Evolutionary conservation across 176 grass and related monocot genomes (phyloP).

Genomic region (Rhynchospora tenuis): DNA sequence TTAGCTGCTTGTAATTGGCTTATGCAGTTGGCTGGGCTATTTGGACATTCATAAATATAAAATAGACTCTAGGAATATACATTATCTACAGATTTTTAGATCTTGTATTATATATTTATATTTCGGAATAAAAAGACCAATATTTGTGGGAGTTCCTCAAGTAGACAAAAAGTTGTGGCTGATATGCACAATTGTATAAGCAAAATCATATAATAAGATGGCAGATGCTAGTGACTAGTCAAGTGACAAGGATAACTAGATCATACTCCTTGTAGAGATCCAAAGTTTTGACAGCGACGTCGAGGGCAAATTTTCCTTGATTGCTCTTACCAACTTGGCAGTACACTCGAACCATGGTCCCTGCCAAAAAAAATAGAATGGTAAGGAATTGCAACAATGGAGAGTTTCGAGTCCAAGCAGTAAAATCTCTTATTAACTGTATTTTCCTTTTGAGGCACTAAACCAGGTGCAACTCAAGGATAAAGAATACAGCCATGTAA

Average conservation of each 20-base stretch:
- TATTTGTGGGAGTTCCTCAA: not conserved
- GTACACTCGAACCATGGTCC: conserved; percentile 74
- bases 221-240: not conserved
- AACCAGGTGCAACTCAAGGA: not conserved
- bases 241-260: conserved; percentile 24
- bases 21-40: not conserved
- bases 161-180: not conserved
- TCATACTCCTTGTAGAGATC: conserved; percentile 86
- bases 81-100: not conserved
- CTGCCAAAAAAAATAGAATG: conserved; percentile 24
- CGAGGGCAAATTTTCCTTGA: conserved; percentile 91
- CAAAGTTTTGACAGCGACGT: conserved; percentile 93
- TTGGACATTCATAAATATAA: not conserved
- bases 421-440: not conserved
- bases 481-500: not conserved
- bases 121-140: not conserved
- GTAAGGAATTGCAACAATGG: not conserved
- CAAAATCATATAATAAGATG: not conserved
- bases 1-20: not conserved
- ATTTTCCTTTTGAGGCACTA: not conserved
- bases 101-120: not conserved
- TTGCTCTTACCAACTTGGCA: conserved; percentile 84
- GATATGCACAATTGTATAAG: conserved; percentile 8
- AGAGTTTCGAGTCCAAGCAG: not conserved
- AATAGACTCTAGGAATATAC: not conserved